Percentiles rank a stretch among this genome's conserved stretches.
Evolutionary conservation across 2,329 filamentous ascomycete species (phyloP).

Genomic region (Aureobasidium namibiae): DNA sequence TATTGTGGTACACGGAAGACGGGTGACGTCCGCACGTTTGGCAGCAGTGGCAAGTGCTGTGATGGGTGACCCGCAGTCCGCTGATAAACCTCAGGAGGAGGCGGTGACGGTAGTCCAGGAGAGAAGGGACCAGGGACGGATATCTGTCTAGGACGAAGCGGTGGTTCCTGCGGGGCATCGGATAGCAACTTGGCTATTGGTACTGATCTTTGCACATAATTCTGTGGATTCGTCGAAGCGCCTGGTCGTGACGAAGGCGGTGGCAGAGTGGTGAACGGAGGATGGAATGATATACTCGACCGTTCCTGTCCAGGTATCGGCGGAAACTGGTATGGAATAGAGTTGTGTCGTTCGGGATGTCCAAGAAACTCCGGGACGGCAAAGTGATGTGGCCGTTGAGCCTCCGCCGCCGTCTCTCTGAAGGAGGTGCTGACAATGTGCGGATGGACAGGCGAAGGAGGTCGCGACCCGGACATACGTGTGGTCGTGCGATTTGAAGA

Average conservation of each 20-base stretch:
- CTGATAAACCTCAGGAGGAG: slow-evolving; percentile 8
- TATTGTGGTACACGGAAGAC: slow-evolving; percentile 11
- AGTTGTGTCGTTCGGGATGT: slow-evolving; percentile 25
- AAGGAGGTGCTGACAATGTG: slow-evolving; percentile 26
- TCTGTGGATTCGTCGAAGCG: slow-evolving; percentile 1
- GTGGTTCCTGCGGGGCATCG: slow-evolving; percentile 6
- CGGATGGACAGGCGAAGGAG: slow-evolving; percentile 34
- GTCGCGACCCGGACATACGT: slow-evolving; percentile 23
- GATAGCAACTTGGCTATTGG: slow-evolving; percentile 8
- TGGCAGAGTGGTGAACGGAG: slow-evolving; percentile 6
- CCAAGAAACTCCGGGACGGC: slow-evolving; percentile 32
- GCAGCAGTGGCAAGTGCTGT: slow-evolving; percentile 11
- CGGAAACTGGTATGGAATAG: not conserved
- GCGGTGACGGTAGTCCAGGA: not conserved
- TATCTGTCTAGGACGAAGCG: slow-evolving; percentile 2
- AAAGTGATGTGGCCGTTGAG: slow-evolving; percentile 35
- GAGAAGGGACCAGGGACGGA: not conserved
- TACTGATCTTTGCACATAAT: slow-evolving; percentile 7
- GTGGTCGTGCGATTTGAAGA: not conserved
- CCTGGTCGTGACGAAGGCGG: not conserved
- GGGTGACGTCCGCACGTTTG: slow-evolving; percentile 12
- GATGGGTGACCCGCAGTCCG: slow-evolving; percentile 12
- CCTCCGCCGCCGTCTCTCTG: slow-evolving; percentile 37
- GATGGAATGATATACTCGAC: not conserved
- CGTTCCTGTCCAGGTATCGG: not conserved